Percentiles rank a stretch among this genome's conserved stretches.
Conservation (phyloP, 2,329 filamentous ascomycete species). For the Venturia effusa region DNA sequence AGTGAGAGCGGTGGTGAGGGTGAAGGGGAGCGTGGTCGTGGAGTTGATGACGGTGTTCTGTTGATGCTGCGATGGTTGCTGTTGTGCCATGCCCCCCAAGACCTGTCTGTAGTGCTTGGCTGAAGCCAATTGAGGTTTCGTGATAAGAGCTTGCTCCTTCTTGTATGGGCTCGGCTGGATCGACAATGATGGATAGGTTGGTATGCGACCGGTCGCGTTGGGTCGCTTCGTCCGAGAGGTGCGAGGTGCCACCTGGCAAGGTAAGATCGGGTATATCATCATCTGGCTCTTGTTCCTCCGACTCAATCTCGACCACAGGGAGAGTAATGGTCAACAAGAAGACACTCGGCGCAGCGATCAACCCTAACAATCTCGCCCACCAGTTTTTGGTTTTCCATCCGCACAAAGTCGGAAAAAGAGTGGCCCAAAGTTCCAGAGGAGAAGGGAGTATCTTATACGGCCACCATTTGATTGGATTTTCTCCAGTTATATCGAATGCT, state of each 20-base stretch:
- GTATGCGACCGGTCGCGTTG: not conserved
- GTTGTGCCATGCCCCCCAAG: slow-evolving; percentile 15
- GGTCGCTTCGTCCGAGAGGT: not conserved
- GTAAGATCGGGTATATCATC: slow-evolving; percentile 27
- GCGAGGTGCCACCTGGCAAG: slow-evolving; percentile 17
- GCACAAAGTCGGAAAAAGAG: slow-evolving; percentile 77
- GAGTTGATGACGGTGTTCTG: slow-evolving; percentile 17
- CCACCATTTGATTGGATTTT: slow-evolving; percentile 58
- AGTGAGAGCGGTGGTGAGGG: slow-evolving; percentile 18
- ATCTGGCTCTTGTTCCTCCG: slow-evolving; percentile 39
- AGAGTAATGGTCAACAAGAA: slow-evolving; percentile 82
- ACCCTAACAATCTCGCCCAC: slow-evolving; percentile 73
- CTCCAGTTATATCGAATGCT: not conserved
- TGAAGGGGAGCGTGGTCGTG: slow-evolving; percentile 14
- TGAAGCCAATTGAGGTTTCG: not conserved
- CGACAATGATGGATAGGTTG: slow-evolving; percentile 3
- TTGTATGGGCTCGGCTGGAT: not conserved
- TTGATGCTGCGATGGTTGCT: slow-evolving; percentile 22
- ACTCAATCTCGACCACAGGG: slow-evolving; percentile 71
- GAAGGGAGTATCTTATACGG: slow-evolving; percentile 54
- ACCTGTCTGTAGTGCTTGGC: not conserved
- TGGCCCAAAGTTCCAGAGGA: slow-evolving; percentile 44
- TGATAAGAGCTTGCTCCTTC: not conserved
- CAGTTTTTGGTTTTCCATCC: slow-evolving; percentile 71
- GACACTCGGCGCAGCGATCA: slow-evolving; percentile 80